A percentile compares a stretch with the other conserved stretches of the same genome.
phyloP scores from a whole-genome alignment of 306 rosid genomes.

The Pueraria montana region DNA sequence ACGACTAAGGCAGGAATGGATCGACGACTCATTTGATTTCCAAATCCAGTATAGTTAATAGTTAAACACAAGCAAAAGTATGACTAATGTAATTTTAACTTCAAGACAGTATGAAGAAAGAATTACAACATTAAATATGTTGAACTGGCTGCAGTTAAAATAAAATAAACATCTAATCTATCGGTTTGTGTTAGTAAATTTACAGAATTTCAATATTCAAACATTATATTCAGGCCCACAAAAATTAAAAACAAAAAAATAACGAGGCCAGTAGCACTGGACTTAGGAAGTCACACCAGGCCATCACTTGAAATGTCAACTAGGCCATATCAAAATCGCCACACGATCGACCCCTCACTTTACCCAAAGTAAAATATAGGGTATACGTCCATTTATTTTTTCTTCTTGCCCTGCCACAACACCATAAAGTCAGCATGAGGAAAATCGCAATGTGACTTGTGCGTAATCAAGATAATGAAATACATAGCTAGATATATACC shows the following conservation, averaged over 20 bases:
- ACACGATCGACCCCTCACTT: not conserved
- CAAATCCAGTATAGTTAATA: too few species aligned
- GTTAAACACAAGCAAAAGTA: slow-evolving; percentile 36
- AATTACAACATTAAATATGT: not conserved
- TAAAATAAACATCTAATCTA: slow-evolving; percentile 31
- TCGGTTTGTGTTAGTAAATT: slow-evolving; percentile 29
- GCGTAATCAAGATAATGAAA: not conserved
- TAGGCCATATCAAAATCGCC: slow-evolving; percentile 33
- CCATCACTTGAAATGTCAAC: slow-evolving; percentile 14
- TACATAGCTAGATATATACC: slow-evolving; percentile 52
- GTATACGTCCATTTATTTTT: slow-evolving; percentile 58
- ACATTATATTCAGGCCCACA: not conserved
- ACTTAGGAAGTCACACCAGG: slow-evolving; percentile 2
- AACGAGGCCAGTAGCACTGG: not conserved
- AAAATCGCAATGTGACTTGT: not conserved
- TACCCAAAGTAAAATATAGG: not conserved
- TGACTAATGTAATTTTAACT: not conserved
- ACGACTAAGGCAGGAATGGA: too few species aligned
- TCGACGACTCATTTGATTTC: too few species aligned
- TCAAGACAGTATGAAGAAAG: not conserved
- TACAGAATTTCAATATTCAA: slow-evolving; percentile 25
- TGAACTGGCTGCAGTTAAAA: slow-evolving; percentile 5
- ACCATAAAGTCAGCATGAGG: slow-evolving; percentile 29
- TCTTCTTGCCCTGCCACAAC: slow-evolving; percentile 83
- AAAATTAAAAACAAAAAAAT: not conserved